Evolutionary conservation across 371 early-diverging fungal genomes (phyloP).

Genomic region (Encephalitozoon romaleae): DNA sequence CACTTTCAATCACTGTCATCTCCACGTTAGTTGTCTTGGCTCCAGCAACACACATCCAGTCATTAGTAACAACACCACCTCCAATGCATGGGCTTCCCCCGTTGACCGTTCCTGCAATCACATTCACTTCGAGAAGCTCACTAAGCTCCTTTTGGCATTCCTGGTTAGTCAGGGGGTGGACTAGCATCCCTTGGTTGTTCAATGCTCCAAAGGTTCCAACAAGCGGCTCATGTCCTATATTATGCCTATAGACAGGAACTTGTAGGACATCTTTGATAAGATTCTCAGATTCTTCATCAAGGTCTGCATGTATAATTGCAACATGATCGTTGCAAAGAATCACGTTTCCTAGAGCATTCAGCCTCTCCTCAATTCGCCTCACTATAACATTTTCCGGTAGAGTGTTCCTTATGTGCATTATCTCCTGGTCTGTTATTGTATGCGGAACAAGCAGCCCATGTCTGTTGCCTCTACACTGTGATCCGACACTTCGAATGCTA

Average conservation of each 20-base stretch:
- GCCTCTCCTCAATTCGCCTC: conserved; percentile 89
- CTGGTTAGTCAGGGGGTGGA: conserved; percentile 84
- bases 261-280: conserved; percentile 89
- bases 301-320: conserved; percentile 94
- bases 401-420: conserved; percentile 90
- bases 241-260: conserved; percentile 95
- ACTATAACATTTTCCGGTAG: conserved; percentile 86
- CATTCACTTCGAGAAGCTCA: conserved; percentile 84
- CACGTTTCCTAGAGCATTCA: conserved; percentile 95
- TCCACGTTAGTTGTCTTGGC: conserved; percentile 91
- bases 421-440: conserved; percentile 95
- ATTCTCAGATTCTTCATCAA: conserved; percentile 81
- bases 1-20: conserved; percentile 87
- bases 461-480: conserved; percentile 83
- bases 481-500: conserved; percentile 90
- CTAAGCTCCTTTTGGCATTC: conserved; percentile 95
- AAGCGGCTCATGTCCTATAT: conserved; percentile 91
- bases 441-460: conserved; percentile 89
- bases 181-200: conserved; percentile 92
- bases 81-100: conserved; percentile 94
- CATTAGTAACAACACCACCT: conserved; percentile 92
- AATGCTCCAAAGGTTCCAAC: conserved; percentile 91
- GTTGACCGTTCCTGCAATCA: conserved; percentile 98
- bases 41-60: conserved; percentile 95
- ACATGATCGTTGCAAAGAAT: conserved; percentile 98